Conservation (phyloP, 345 rosid genomes). For the Citrus glauca region DNA sequence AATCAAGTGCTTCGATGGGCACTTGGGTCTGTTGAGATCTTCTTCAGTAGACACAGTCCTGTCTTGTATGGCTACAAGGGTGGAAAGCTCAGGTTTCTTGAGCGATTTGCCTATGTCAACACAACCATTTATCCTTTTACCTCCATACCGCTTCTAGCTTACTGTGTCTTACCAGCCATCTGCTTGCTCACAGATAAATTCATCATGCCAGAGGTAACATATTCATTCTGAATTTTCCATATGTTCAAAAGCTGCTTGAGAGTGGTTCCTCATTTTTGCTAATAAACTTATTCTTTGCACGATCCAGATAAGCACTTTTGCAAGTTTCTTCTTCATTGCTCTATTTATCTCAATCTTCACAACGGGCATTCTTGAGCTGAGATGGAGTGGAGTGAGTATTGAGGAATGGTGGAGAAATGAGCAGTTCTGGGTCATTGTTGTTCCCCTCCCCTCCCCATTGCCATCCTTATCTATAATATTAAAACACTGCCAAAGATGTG, state of each 20-base stretch:
- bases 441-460: too few relatives aligned
- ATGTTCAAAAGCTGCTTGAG: background rate
- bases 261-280: background rate
- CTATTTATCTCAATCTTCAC: slow-evolving; percentile 76
- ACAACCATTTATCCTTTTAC: slow-evolving; percentile 97
- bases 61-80: slow-evolving; percentile 84
- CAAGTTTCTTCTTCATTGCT: slow-evolving; percentile 88
- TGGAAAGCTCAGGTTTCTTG: slow-evolving; percentile 94
- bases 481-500: background rate
- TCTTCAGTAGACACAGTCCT: slow-evolving; percentile 94
- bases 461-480: background rate
- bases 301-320: slow-evolving; percentile 83
- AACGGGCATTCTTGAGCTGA: slow-evolving; percentile 82
- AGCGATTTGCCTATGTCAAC: slow-evolving; percentile 83
- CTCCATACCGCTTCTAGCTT: slow-evolving; percentile 85
- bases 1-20: slow-evolving; percentile 99
- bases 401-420: slow-evolving; percentile 99
- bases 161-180: slow-evolving; percentile 85
- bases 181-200: slow-evolving; percentile 95
- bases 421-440: slow-evolving; percentile 98
- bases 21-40: slow-evolving; percentile 96
- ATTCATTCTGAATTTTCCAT: background rate
- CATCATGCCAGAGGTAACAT: slow-evolving; percentile 90
- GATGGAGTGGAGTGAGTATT: slow-evolving; percentile 98
- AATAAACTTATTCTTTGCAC: slow-evolving; percentile 4